Evolutionary conservation across 129 eudicot species (phyloP).

Genomic region (Oenanthe sinensis): DNA sequence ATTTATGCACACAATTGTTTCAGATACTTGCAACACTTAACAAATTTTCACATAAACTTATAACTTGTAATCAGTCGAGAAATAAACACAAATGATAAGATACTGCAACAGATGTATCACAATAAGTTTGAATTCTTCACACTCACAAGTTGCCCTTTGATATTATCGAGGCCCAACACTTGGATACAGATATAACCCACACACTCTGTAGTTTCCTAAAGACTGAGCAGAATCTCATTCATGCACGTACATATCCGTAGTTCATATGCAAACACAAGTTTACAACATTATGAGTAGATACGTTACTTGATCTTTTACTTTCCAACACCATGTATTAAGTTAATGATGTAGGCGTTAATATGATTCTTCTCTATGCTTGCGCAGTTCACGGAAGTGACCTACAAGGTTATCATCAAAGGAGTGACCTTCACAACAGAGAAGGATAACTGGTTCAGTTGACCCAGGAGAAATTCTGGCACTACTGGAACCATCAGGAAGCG

Average conservation of each 20-base stretch:
- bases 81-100: too few species aligned
- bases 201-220: background rate
- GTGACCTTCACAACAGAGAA: too few species aligned
- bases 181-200: background rate
- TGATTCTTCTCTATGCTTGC: background rate
- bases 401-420: conserved; percentile 62
- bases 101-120: too few species aligned
- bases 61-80: too few species aligned
- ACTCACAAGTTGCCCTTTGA: too few species aligned
- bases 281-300: background rate
- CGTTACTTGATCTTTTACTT: background rate
- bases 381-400: conserved; percentile 86
- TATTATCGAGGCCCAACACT: too few species aligned
- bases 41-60: too few species aligned
- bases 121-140: too few species aligned
- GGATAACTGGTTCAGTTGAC: conserved; percentile 64
- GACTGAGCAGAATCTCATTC: background rate
- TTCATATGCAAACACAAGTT: background rate
- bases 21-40: too few species aligned
- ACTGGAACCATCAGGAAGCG: conserved; percentile 98
- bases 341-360: background rate
- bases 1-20: too few species aligned
- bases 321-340: background rate
- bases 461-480: conserved; percentile 96
- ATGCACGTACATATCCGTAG: background rate